A percentile compares a stretch with the other conserved stretches of the same genome.
These are phyloP conservation scores for Sporothrix protearum DNA, from an alignment of 2,329 filamentous ascomycete genomes.

Conservation along the genomic window DNA sequence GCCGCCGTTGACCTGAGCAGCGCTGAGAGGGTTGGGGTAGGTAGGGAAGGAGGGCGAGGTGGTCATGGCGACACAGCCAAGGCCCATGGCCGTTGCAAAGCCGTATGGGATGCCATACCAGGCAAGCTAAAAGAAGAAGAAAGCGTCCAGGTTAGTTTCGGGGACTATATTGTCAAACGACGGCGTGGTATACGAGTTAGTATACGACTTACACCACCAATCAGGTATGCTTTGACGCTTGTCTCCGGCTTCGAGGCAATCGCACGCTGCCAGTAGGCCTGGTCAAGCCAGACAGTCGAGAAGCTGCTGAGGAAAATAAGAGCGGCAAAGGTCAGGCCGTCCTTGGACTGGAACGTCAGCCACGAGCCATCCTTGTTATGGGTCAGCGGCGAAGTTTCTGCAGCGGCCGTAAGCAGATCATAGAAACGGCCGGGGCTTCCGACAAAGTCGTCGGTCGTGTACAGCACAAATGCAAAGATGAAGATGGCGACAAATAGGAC, in stretches of 20 bases:
- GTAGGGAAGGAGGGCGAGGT: constrained; percentile 32
- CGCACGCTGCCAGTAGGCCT: constrained; percentile 45
- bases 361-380: constrained; percentile 38
- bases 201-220: constrained; percentile 35
- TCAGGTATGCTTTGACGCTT: constrained; percentile 41
- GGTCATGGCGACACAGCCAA: constrained; percentile 36
- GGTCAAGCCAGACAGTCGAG: constrained; percentile 40
- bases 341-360: constrained; percentile 38
- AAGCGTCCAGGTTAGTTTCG: neutral
- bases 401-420: constrained; percentile 38
- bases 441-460: constrained; percentile 32
- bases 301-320: constrained; percentile 40
- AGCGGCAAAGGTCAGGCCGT: constrained; percentile 39
- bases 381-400: constrained; percentile 34
- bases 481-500: constrained; percentile 41
- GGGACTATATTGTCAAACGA: neutral
- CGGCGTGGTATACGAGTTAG: no score
- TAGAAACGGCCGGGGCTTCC: constrained; percentile 38
- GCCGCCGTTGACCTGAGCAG: constrained; percentile 35
- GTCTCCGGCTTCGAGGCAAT: constrained; percentile 42
- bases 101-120: constrained; percentile 40
- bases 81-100: constrained; percentile 38
- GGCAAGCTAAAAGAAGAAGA: constrained; percentile 30
- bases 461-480: constrained; percentile 38
- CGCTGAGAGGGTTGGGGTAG: constrained; percentile 34